Percentiles rank a stretch among this genome's conserved stretches.
These are phyloP conservation scores for Phytophthora pini DNA, from an alignment of 352 stramenopile genomes.

Conservation along the genomic window DNA sequence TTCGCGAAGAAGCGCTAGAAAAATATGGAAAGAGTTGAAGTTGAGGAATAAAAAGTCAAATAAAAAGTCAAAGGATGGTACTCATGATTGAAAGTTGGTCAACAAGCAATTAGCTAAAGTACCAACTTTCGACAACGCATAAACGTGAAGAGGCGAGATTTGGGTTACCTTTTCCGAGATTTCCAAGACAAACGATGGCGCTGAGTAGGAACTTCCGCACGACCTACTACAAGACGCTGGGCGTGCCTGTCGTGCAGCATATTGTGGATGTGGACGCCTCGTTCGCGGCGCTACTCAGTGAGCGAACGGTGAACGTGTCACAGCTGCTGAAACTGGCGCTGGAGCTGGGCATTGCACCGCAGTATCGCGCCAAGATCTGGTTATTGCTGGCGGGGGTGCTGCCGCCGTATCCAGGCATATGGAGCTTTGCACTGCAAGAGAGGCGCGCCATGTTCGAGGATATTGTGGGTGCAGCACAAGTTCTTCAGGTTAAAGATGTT, in stretches of 20 bases:
- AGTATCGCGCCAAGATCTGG: conserved; percentile 64
- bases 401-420: conserved; percentile 63
- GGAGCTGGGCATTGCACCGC: conserved; percentile 70
- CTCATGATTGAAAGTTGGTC: neutral
- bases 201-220: conserved; percentile 79
- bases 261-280: conserved; percentile 83
- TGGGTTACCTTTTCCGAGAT: neutral
- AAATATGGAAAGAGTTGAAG: conserved; percentile 28
- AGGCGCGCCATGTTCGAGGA: conserved; percentile 72
- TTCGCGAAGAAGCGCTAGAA: neutral
- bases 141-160: conserved; percentile 7
- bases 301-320: conserved; percentile 60
- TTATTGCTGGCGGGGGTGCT: conserved; percentile 64
- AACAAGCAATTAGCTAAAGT: neutral
- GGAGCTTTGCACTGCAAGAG: conserved; percentile 63
- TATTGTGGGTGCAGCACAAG: conserved; percentile 52
- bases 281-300: conserved; percentile 68
- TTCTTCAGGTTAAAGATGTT: conserved; percentile 46
- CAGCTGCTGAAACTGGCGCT: conserved; percentile 80
- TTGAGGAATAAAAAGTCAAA: conserved; percentile 2
- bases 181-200: conserved; percentile 44
- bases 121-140: conserved; percentile 2
- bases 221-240: conserved; percentile 90
- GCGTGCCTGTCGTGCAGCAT: conserved; percentile 84
- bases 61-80: neutral